Evolutionary conservation across 2,329 filamentous ascomycete genomes (phyloP), one percentile per base, ranked within the genome.

Genomic region (Pseudopithomyces chartarum): DNA sequence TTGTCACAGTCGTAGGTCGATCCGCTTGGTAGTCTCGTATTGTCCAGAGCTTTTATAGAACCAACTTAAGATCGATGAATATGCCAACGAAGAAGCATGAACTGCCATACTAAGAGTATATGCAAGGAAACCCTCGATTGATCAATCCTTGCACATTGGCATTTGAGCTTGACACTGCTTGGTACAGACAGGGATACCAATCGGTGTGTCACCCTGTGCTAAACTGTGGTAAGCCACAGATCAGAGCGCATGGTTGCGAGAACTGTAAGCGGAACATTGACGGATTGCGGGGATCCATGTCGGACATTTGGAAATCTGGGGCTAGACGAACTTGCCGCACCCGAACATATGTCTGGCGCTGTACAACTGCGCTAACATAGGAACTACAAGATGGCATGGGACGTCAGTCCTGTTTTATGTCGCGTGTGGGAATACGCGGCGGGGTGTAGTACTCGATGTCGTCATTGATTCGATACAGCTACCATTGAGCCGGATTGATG

Each of bases 261-360:
- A 26, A 23, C 38, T 32, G 12, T 20, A 13, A 29, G 34, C 34
- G 33, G 46, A 29, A 29, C n/a, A 23, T 23, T 26, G 46, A 17
- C 46, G 46, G 46, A 7, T 38, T 48, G 46, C 46, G 46, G 46
- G 46, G 46, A 48, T 38, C 46, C 46, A 48, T 26, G 46, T 12
- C 33, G 45, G 45, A 48, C 4, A 36, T 33, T 8, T 5, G 23
- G 42, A 23, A n/a, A 6, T 26, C 22, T 22, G 19, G 22, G 12
- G 26, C 29, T 33, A 46, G 19, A n/a, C 26, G 3, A 36, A 48
- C 32, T 34, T 46, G 22, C 45, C 32, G 33, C 45, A 38, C 45
- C 45, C 45, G 45, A 23, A 48, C 45, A 29, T 29, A 11, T 34
- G 45, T 32, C 36, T 38, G 10, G n/a, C 33, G 1, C 17, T 46